Base-by-base conservation (phyloP, 2,329 filamentous ascomycete genomes). In the Ophiocordyceps polyrhachis-furcata region DNA sequence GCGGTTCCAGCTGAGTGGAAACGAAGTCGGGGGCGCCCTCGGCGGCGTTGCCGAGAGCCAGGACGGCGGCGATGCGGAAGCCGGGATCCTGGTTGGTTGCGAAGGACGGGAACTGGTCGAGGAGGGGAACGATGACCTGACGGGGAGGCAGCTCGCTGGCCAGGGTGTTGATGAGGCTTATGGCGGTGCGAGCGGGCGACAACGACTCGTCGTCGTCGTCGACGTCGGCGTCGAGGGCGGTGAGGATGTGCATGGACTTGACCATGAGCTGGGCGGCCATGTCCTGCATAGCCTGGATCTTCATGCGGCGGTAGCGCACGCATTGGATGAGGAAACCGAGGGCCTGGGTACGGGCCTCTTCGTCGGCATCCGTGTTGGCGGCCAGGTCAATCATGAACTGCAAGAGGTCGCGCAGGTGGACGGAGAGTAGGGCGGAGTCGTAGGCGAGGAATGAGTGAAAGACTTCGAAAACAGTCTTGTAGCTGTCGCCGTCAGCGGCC, bases 21-120 rank as follows among this genome's bases (percentile, higher is more conserved):
- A 96, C 87, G 64, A 96, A 98, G 62, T 98, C 91, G 15, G 91
- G 91, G 28, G 91, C 89, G 54, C 91, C 91, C 69, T 96, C 91
- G 44, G 94, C 89, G 54, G 85, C 89, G 69, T 89, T 93, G 48
- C 89, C 89, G 5, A 98, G 74, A 43, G 89, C 82, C 49, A 96
- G 73, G 58, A 96, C 91, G 63, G 84, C 88, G 45, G 89, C 88
- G 63, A 89, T 83, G 48, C 89, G 81, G 66, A 83, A 82, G 54
- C 85, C 79, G 32, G 87, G 74, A 56, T 93, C 74, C 48, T 72
- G 64, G 57, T 77, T 80, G 53, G 74, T 74, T 52, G 89, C 85
- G 58, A 91, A 95, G 52, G 76, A 74, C 35, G 85, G 81, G 52
- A 96, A 81, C 44, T 84, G 79, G 53, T 93, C 83, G 29, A 98